phyloP scores from a whole-genome alignment of 345 rosid species.

The Gossypium raimondii region DNA sequence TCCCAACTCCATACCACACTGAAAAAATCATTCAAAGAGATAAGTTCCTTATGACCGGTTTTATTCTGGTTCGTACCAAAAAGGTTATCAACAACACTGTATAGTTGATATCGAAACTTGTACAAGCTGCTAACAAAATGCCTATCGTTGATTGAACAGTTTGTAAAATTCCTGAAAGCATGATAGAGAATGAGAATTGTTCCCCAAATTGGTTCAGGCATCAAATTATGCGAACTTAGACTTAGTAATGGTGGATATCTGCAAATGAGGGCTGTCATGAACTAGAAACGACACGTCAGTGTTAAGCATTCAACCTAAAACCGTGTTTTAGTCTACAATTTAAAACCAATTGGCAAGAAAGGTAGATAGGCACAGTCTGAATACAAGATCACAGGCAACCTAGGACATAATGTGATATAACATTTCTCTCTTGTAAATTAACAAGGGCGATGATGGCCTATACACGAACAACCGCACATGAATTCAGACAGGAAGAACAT shows the following conservation, averaged over 20 bases:
- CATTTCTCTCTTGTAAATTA: background rate
- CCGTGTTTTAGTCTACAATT: too few species aligned
- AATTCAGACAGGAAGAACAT: background rate
- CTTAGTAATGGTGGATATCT: background rate
- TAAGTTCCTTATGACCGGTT: conserved; percentile 1
- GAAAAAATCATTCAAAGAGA: conserved; percentile 20
- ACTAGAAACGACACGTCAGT: background rate
- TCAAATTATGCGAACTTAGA: background rate
- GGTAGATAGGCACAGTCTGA: too few species aligned
- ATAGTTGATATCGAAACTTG: background rate
- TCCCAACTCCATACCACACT: conserved; percentile 91
- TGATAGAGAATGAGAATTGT: background rate
- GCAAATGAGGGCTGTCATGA: background rate
- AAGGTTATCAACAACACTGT: background rate
- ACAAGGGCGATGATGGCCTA: background rate
- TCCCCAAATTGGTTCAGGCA: background rate
- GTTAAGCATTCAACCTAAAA: background rate
- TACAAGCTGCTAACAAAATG: background rate
- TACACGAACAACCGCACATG: background rate
- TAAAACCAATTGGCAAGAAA: background rate
- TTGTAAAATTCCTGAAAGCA: background rate
- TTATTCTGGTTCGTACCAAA: background rate
- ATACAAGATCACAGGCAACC: too few species aligned
- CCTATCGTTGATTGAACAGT: background rate
- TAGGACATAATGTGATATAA: too few species aligned